phyloP scores from a whole-genome alignment of 2,329 filamentous ascomycete genomes.

The Trichoderma arundinaceum region DNA sequence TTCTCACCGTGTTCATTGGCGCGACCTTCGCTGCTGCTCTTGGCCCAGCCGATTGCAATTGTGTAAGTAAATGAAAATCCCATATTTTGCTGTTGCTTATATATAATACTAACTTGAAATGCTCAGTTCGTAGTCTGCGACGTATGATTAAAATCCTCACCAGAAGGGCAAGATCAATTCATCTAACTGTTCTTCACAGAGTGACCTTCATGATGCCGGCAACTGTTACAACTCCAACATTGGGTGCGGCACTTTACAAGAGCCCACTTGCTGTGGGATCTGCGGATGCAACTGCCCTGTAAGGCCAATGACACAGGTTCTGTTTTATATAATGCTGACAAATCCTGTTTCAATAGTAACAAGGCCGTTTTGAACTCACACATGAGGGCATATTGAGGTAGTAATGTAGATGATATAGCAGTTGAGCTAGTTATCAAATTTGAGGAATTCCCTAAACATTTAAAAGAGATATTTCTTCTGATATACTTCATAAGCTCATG shows the following conservation, averaged over 20 bases:
- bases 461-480: no score
- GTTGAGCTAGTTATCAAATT: background rate
- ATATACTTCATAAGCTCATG: no score
- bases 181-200: background rate
- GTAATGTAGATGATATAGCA: background rate
- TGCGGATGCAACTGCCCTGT: conserved; percentile 29
- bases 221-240: conserved; percentile 29
- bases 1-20: conserved; percentile 21
- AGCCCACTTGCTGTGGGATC: conserved; percentile 24
- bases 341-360: background rate
- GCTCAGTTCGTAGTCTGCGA: conserved; percentile 8
- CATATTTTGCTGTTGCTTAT: background rate
- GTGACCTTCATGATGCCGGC: conserved; percentile 6
- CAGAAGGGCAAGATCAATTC: background rate
- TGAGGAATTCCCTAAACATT: no score
- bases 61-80: conserved; percentile 9
- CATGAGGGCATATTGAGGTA: background rate
- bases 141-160: background rate
- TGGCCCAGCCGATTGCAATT: conserved; percentile 7
- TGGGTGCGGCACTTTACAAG: conserved; percentile 17
- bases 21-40: conserved; percentile 4
- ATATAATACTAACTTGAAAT: background rate
- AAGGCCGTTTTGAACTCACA: no score
- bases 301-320: background rate
- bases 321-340: background rate